Base-by-base conservation (phyloP, 2,329 filamentous ascomycete species). In the Metarhizium guizhouense region DNA sequence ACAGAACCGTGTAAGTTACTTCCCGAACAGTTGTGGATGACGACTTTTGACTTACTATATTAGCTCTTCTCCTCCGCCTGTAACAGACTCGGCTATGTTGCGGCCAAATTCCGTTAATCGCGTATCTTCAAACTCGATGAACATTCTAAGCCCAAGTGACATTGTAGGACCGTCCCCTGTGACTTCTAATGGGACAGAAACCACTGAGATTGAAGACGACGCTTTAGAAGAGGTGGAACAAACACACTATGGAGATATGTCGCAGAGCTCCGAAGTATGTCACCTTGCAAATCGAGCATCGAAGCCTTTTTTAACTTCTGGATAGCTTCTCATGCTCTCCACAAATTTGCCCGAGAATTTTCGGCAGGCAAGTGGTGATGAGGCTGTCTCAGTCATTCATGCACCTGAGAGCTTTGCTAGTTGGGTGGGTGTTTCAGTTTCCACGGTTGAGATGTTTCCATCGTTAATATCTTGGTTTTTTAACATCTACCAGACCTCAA, bases 351-450 rank as follows among this genome's bases (percentile, higher is more conserved):
- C 82, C 3, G 81, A 83, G 47, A 74, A 77, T 57, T 64, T 86
- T 68, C 74, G 84, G 67, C 77, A 79, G 53, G 73, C 74, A 54
- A 80, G 80, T 29, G 85, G 84, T 58, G 90, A 95, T 61, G 90
- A 92, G 62, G 86, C 90, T 29, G 81, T 90, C 54, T 96, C 92
- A 1, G 92, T 95, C 54, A 96, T 96, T 62, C 92, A 96, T 76
- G 90, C 89, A 16, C 91, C 92, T 0, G 80, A 90, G 60, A 89
- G 87, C 59, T 96, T 94, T 70, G 81, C 83, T 55, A 82, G 82
- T 62, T 95, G 94, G 81, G 89, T 94, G 69, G 67, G 82, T 67
- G 47, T 18, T 36, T 55, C 38, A 67, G 81, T 68, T 47, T 20
- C 30, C 16, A 20, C 11, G 10, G 18, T 20, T 42, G 6, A 8